These are phyloP conservation scores for Aphanomyces stellatus DNA, from an alignment of 352 stramenopile species.

Conservation along the genomic window DNA sequence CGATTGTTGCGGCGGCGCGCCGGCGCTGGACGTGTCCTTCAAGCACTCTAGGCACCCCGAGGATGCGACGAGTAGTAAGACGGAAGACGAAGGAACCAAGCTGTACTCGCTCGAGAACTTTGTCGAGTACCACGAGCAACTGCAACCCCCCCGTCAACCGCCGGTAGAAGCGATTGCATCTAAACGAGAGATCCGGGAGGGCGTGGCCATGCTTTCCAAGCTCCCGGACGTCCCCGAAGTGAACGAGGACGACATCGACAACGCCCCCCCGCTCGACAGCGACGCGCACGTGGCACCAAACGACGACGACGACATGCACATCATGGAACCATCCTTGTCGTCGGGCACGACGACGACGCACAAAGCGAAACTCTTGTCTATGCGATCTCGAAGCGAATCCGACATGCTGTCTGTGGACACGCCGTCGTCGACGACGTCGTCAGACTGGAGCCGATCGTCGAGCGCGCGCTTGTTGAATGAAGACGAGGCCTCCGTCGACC, in stretches of 20 bases:
- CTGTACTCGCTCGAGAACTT: neutral
- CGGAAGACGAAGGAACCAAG: too few relatives aligned
- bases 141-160: too few relatives aligned
- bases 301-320: too few relatives aligned
- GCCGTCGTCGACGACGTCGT: neutral
- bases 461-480: neutral
- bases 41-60: neutral
- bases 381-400: neutral
- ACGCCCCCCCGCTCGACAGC: too few relatives aligned
- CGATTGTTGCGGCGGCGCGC: neutral
- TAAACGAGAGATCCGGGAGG: too few relatives aligned
- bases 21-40: neutral
- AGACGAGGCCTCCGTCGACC: neutral
- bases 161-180: too few relatives aligned
- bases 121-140: too few relatives aligned
- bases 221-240: too few relatives aligned
- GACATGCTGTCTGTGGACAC: neutral
- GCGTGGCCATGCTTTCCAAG: too few relatives aligned
- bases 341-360: neutral
- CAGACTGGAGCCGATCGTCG: neutral
- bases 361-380: neutral
- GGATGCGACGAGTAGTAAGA: too few relatives aligned
- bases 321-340: neutral
- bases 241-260: too few relatives aligned
- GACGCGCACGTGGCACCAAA: too few relatives aligned